phyloP scores from a whole-genome alignment of 1,284 basidiomycete genomes.

The Moesziomyces antarcticus region DNA sequence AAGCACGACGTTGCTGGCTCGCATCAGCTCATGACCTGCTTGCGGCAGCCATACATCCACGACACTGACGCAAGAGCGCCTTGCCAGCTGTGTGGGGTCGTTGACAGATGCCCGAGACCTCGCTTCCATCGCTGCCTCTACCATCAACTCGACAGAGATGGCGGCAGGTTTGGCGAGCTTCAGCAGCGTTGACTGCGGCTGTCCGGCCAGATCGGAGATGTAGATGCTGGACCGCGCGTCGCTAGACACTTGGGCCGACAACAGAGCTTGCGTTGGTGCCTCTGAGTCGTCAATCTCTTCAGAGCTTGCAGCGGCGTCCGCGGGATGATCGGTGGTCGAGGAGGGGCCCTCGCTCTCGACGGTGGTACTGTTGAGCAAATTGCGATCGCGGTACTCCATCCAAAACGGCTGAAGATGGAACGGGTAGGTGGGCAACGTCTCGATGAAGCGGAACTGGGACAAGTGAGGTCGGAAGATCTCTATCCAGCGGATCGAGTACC shows the following conservation, averaged over 20 bases:
- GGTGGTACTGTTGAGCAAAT: conserved; percentile 18
- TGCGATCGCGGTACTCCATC: conserved; percentile 54
- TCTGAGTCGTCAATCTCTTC: neutral
- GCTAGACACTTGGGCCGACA: conserved; percentile 11
- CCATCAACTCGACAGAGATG: conserved; percentile 15
- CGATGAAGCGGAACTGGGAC: conserved; percentile 8
- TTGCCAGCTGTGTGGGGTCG: neutral
- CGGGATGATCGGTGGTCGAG: neutral
- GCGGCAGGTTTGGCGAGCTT: conserved; percentile 1
- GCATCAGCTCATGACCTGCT: neutral
- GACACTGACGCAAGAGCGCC: neutral
- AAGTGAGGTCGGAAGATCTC: conserved; percentile 29
- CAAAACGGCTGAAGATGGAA: conserved; percentile 43
- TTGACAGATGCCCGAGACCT: neutral
- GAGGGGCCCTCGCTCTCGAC: neutral
- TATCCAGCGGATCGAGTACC: conserved; percentile 32
- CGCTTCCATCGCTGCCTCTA: conserved; percentile 12
- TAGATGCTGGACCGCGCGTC: conserved; percentile 1
- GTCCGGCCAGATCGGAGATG: conserved; percentile 7
- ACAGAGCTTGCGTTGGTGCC: conserved; percentile 10
- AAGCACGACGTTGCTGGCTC: neutral
- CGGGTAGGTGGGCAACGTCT: conserved; percentile 33
- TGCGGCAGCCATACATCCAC: neutral
- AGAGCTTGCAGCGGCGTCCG: neutral
- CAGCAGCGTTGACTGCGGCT: conserved; percentile 2